Base-by-base conservation (phyloP, 306 rosid species). In the Trifolium subterraneum region DNA sequence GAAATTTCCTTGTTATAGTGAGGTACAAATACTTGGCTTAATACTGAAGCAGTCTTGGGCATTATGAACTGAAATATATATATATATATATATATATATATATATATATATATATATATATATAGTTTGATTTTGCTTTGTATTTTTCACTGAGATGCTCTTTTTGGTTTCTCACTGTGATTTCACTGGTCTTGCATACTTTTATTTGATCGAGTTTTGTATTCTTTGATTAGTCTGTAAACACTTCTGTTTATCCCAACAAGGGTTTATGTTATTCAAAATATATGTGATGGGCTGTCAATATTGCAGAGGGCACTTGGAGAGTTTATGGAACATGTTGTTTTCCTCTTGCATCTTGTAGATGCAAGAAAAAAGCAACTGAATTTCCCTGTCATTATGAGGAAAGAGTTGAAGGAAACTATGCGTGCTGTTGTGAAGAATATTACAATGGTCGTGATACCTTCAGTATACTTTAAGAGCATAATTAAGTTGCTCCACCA, bases 281-380 rank as follows among this genome's bases (percentile, higher is more conserved):
- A 71, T 33, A 68, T 44, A 23, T 42, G 51, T 73, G 69, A 65
- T 66, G 67, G 64, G 54, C 71, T 35, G 75, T 71, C 33, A 54
- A 58, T 70, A 42, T 78, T 68, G 44, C 96, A 93, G 98, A 77
- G 59, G 29, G 69, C 79, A 6, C 81, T 93, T 38, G 90, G 82
- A 74, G 87, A 84, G 63, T 88, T 93, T 29, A 83, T 91, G 98
- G 91, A 86, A 82, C 86, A 87, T 78, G 80, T 86, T 61, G 91
- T 87, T 79, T 80, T 71, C 70, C 75, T 87, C 50, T 81, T 81
- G 74, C 88, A 93, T 75, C 83, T 85, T 50, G 87, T 85, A 33
- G 90, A 88, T 84, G 80, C 87, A 58, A 83, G 80, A 51, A 83
- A 83, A 81, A 90, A 88, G 74, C 76, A 83, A 45, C 79, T 70